Base-by-base conservation (phyloP, 148 eudicot species). In the Fallopia convolvulus region DNA sequence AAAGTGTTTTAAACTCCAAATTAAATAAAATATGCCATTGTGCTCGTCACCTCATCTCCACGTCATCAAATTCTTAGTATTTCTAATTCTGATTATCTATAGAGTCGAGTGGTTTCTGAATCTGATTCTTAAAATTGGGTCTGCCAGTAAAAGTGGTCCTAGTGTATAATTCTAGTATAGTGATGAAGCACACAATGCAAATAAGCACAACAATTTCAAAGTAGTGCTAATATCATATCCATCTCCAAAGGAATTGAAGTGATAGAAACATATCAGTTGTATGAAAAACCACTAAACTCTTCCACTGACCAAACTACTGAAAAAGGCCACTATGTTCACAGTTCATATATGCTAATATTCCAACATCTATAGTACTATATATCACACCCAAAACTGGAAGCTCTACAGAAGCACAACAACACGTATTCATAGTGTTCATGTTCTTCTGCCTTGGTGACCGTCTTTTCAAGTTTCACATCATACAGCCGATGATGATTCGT, bases 301-400 rank as follows among this genome's bases (percentile, higher is more conserved):
- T 32, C 9, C 5, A 68, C 72, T 33, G 72, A 68, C 20, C 11
- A 36, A 61, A 68, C n/a, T 23, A 20, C 33, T 14, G 44, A 33
- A 66, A 61, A 13, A 66, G 36, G 8, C 44, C 72, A 65, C 32
- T n/a, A 15, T 17, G 44, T 36, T 68, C 15, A 23, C n/a, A n/a
- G 44, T 33, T 68, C 15, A 26, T 36, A 36, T 36, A 36, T 1
- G 70, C 44, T 68, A 8, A 68, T 68, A 21, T 68, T 68, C 17
- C 42, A 68, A 33, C 72, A 36, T 68, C 46, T 68, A 68, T 17
- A 39, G 21, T 17, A n/a, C n/a, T n/a, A 23, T 61, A 17, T 17
- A 36, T 68, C 46, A 68, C 72, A 33, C 44, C 23, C 72, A 68
- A 68, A 68, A 68, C 72, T 68, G 42, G 15, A 15, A 36, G 44